phyloP scores from a whole-genome alignment of 75 land plant species.

The Larix kaempferi region DNA sequence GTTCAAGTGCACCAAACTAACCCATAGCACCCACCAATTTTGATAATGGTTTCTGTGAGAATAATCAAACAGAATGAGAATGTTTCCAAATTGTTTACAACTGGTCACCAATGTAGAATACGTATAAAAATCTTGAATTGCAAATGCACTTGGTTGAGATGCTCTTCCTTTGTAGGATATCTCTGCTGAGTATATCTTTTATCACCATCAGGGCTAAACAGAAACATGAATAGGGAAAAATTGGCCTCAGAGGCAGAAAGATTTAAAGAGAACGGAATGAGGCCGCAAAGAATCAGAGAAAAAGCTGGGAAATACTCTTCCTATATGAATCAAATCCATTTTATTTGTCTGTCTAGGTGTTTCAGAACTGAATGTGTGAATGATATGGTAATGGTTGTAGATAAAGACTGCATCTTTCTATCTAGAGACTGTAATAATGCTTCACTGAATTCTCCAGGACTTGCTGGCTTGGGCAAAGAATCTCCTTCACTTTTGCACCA shows the following conservation, averaged over 20 bases:
- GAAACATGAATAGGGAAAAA: constrained; percentile 10
- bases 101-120: neutral
- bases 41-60: neutral
- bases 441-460: constrained; percentile 63
- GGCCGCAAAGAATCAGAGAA: constrained; percentile 12
- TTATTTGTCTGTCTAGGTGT: constrained; percentile 1
- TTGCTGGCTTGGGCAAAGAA: constrained; percentile 67
- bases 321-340: constrained; percentile 10
- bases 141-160: constrained; percentile 8
- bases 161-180: constrained; percentile 6
- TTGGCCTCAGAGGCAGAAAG: constrained; percentile 11
- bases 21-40: constrained; percentile 6
- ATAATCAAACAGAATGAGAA: constrained; percentile 1
- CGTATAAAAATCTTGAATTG: constrained; percentile 8
- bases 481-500: constrained; percentile 71
- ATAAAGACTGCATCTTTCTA: constrained; percentile 10
- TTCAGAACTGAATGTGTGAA: constrained; percentile 9
- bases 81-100: constrained; percentile 1
- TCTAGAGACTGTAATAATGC: constrained; percentile 42
- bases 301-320: constrained; percentile 9
- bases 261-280: constrained; percentile 3
- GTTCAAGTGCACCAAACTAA: neutral
- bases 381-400: neutral
- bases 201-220: constrained; percentile 5
- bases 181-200: constrained; percentile 1